phyloP scores from a whole-genome alignment of 2,329 filamentous ascomycete species.

The Monosporascus sp. region DNA sequence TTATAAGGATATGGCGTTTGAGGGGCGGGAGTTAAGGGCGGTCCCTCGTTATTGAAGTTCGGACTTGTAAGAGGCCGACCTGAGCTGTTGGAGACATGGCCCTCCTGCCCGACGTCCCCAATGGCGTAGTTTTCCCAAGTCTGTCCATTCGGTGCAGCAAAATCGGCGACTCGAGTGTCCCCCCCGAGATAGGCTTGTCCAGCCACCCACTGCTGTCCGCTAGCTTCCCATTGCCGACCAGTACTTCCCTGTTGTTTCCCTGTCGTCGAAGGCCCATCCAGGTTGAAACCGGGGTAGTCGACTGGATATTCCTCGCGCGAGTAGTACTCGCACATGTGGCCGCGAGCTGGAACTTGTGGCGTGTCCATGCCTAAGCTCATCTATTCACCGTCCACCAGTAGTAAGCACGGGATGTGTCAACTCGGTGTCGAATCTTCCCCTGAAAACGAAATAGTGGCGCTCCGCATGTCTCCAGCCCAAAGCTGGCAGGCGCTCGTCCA shows the following conservation, averaged over 20 bases:
- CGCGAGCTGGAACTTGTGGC: neutral
- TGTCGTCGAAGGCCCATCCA: neutral
- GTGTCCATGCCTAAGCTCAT: neutral
- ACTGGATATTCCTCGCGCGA: neutral
- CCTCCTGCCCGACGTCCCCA: neutral
- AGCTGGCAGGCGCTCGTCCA: too few relatives aligned
- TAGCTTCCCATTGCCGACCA: neutral
- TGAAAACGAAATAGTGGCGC: too few relatives aligned
- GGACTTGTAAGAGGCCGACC: neutral
- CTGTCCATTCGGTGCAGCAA: neutral
- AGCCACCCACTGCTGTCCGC: neutral
- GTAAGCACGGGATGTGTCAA: too few relatives aligned
- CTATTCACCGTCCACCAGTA: too few relatives aligned
- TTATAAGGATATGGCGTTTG: neutral
- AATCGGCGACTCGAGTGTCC: neutral
- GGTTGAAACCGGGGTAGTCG: neutral
- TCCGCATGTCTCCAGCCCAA: too few relatives aligned
- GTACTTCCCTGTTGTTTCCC: neutral
- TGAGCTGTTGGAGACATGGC: neutral
- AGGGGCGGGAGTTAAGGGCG: neutral
- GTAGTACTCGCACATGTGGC: neutral
- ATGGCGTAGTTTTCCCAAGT: neutral
- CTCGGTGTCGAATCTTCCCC: too few relatives aligned
- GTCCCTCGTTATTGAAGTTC: neutral
- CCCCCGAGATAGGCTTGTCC: neutral